Evolutionary conservation across 805 yeast species (phyloP).

Genomic region (Saccharomycopsis sp.): DNA sequence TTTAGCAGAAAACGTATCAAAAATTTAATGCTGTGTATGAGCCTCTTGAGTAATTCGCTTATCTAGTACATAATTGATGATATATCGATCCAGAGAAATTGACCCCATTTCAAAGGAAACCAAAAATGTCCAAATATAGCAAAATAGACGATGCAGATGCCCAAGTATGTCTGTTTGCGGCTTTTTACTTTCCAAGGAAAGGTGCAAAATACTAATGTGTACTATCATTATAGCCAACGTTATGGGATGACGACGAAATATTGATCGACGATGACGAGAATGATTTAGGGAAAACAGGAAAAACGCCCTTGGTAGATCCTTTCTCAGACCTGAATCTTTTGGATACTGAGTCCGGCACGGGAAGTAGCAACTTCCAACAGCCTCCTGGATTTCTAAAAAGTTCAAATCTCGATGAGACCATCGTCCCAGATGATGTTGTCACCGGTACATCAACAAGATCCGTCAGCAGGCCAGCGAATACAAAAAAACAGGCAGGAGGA

Average conservation of each 20-base stretch:
- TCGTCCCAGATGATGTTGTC: neutral
- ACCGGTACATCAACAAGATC: neutral
- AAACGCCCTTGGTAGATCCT: neutral
- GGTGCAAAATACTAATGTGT: neutral
- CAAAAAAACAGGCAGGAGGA: constrained; percentile 17
- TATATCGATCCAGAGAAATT: no score
- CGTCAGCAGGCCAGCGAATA: neutral
- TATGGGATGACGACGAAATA: neutral
- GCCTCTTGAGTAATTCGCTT: no score
- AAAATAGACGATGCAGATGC: neutral
- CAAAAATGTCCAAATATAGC: neutral
- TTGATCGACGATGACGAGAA: neutral
- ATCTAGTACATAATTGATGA: no score
- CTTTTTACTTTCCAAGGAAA: neutral
- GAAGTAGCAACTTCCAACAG: neutral
- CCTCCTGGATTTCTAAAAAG: constrained; percentile 1
- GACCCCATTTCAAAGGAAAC: neutral
- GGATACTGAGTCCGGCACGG: neutral
- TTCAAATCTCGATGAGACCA: neutral
- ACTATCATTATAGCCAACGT: neutral
- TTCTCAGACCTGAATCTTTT: neutral
- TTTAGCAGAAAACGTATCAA: no score
- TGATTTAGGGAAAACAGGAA: neutral
- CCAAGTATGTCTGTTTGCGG: neutral
- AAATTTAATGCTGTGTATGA: no score